Evolutionary conservation across 768 basidiomycete genomes (phyloP).

Genomic region (Xerocomellus dryophilus): DNA sequence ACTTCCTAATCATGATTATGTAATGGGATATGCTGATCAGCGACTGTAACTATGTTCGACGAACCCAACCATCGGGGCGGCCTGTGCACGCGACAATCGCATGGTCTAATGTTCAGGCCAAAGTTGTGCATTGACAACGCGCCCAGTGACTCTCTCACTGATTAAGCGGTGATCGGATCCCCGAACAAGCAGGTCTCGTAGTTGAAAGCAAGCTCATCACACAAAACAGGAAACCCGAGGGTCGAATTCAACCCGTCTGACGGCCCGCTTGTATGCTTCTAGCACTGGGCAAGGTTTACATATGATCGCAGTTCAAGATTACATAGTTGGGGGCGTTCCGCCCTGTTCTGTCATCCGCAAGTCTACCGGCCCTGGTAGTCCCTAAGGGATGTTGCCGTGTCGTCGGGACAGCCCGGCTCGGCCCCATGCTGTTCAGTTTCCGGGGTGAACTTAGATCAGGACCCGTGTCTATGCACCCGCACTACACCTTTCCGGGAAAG

Average conservation of each 20-base stretch:
- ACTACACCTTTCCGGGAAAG: background rate
- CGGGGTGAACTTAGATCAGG: background rate
- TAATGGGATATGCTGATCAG: background rate
- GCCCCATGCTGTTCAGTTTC: background rate
- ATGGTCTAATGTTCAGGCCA: slow-evolving; percentile 3
- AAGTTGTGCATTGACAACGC: background rate
- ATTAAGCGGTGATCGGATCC: slow-evolving; percentile 11
- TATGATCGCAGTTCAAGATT: slow-evolving; percentile 2
- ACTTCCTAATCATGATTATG: background rate
- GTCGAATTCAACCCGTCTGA: background rate
- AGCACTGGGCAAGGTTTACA: background rate
- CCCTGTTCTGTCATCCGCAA: background rate
- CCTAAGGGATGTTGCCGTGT: background rate
- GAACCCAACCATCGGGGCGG: no score
- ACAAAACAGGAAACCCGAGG: background rate
- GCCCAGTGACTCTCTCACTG: background rate
- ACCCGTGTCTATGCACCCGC: background rate
- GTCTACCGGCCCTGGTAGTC: slow-evolving; percentile 6
- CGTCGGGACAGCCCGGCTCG: slow-evolving; percentile 4
- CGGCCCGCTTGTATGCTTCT: background rate
- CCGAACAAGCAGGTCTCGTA: slow-evolving; percentile 13
- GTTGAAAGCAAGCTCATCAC: background rate
- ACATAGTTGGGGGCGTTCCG: background rate
- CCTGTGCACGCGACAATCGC: slow-evolving; percentile 10
- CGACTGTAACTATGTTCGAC: no score